phyloP scores from a whole-genome alignment of 1,284 basidiomycete species.

The Golubevia pallescens region DNA sequence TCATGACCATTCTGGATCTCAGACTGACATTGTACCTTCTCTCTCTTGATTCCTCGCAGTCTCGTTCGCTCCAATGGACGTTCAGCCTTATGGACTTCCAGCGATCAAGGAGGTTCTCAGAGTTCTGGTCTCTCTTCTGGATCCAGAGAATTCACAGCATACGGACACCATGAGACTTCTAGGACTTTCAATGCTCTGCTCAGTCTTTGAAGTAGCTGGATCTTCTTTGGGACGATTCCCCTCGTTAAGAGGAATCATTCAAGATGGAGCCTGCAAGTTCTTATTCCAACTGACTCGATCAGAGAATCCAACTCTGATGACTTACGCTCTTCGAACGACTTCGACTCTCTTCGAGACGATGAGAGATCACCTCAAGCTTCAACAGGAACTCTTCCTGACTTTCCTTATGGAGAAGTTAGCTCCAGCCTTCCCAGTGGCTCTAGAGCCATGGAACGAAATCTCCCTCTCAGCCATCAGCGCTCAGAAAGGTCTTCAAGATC shows the following conservation, averaged over 20 bases:
- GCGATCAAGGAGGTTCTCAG: slow-evolving; percentile 56
- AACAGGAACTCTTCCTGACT: slow-evolving; percentile 55
- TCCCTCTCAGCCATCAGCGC: slow-evolving; percentile 2
- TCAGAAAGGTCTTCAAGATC: slow-evolving; percentile 12
- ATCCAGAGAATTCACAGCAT: slow-evolving; percentile 50
- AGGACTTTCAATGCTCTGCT: slow-evolving; percentile 46
- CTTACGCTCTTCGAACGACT: slow-evolving; percentile 40
- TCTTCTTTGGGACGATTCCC: slow-evolving; percentile 46
- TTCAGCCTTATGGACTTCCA: slow-evolving; percentile 46
- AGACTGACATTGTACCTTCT: neutral
- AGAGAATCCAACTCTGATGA: slow-evolving; percentile 21
- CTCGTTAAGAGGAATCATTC: slow-evolving; percentile 47
- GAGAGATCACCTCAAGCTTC: slow-evolving; percentile 56
- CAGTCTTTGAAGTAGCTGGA: slow-evolving; percentile 49
- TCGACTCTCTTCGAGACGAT: slow-evolving; percentile 50
- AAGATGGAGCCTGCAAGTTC: slow-evolving; percentile 58
- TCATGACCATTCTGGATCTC: neutral
- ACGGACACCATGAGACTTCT: slow-evolving; percentile 62
- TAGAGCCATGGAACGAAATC: slow-evolving; percentile 43
- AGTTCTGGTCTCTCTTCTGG: slow-evolving; percentile 54
- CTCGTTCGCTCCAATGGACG: slow-evolving; percentile 10
- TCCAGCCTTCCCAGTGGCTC: slow-evolving; percentile 36
- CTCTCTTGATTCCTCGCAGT: neutral
- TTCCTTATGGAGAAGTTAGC: slow-evolving; percentile 54
- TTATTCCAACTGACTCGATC: slow-evolving; percentile 49